A percentile compares a stretch with the other conserved stretches of the same genome.
Evolutionary conservation across 2,329 filamentous ascomycete genomes (phyloP).

Genomic region (Kalaharituber pfeilii): DNA sequence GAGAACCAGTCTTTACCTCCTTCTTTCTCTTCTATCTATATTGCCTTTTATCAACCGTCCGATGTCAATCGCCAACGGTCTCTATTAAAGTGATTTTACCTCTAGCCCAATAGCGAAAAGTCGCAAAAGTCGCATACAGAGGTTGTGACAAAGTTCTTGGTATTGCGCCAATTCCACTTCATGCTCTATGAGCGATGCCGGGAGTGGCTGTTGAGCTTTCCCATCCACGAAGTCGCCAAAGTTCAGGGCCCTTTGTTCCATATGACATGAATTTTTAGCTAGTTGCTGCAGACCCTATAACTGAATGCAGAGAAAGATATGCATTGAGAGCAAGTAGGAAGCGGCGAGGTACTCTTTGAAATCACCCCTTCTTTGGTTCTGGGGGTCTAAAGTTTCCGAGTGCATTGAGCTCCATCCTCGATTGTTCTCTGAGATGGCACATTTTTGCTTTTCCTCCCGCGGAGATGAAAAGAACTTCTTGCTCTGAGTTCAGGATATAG

Average conservation of each 20-base stretch:
- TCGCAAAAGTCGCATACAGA: constrained; percentile 55
- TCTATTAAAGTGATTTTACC: no score
- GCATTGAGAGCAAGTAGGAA: no score
- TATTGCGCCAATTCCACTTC: constrained; percentile 49
- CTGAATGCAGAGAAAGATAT: constrained; percentile 15
- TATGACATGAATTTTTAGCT: not conserved
- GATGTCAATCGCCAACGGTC: no score
- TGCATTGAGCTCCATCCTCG: constrained; percentile 80
- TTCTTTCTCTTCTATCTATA: constrained; percentile 28
- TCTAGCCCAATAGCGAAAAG: constrained; percentile 64
- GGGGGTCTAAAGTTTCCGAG: constrained; percentile 71
- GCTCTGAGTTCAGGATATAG: constrained; percentile 35
- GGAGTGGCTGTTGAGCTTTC: constrained; percentile 61
- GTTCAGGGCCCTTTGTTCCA: constrained; percentile 59
- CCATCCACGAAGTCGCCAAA: constrained; percentile 57
- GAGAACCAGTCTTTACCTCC: constrained; percentile 39
- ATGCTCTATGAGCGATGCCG: constrained; percentile 42
- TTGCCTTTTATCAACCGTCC: no score
- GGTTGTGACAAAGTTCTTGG: constrained; percentile 48
- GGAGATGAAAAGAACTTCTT: constrained; percentile 56
- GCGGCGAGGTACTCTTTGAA: constrained; percentile 87
- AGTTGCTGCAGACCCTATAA: not conserved
- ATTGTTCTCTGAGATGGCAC: constrained; percentile 63
- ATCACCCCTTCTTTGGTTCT: constrained; percentile 63
- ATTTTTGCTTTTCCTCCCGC: constrained; percentile 52